Conservation (phyloP, 139 green algal genomes). For the Chlorella sp. region DNA sequence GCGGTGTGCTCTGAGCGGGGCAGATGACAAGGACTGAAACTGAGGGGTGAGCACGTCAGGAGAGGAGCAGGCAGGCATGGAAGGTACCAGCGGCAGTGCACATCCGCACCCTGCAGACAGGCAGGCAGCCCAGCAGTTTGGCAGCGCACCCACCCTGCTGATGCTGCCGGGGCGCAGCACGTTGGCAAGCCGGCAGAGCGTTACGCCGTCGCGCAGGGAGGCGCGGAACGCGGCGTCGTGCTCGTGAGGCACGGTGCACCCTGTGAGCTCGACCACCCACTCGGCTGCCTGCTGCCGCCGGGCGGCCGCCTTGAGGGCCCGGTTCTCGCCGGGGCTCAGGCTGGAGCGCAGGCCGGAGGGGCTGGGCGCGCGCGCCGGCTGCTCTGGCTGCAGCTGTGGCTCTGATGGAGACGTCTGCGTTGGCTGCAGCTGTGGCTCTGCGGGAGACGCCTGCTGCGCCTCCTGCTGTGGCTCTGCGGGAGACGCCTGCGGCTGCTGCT, state of each 20-base stretch:
- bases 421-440: not conserved
- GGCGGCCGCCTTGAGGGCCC: not conserved
- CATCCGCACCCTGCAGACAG: not conserved
- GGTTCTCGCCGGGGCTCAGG: not conserved
- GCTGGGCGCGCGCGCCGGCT: not conserved
- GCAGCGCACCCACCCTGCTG: conserved; percentile 15
- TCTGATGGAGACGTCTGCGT: not conserved
- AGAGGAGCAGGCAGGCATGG: not conserved
- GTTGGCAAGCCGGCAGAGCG: conserved; percentile 73
- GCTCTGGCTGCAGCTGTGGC: not conserved
- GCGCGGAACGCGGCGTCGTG: conserved; percentile 63
- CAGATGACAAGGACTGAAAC: not conserved
- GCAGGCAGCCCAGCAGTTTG: not conserved
- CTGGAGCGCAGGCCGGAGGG: not conserved
- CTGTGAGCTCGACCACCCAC: conserved; percentile 62
- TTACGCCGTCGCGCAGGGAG: conserved; percentile 62
- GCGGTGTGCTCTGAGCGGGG: not conserved
- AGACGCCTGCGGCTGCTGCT: not conserved
- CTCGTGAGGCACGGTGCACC: conserved; percentile 44
- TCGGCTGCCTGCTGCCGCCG: conserved; percentile 48
- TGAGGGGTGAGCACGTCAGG: not conserved
- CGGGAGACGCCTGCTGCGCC: not conserved
- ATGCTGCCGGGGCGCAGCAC: conserved; percentile 50
- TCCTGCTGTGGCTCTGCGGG: not conserved
- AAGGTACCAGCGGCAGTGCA: not conserved